phyloP scores from a whole-genome alignment of 2,329 filamentous ascomycete species.

The Hymenoscyphus occultus region DNA sequence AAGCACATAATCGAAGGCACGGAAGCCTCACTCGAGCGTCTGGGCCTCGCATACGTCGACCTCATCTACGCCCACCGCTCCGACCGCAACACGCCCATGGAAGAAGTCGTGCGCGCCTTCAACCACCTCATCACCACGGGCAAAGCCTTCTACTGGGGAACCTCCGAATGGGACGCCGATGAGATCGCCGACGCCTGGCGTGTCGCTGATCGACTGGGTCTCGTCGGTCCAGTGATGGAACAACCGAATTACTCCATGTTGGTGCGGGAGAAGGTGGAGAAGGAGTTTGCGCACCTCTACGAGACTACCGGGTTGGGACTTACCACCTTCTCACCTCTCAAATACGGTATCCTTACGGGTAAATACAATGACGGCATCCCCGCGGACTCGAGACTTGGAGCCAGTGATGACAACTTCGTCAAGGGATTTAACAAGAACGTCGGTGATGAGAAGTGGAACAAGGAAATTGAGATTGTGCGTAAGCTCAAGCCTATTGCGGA shows the following conservation, averaged over 20 bases:
- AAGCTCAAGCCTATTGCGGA: conserved; percentile 62
- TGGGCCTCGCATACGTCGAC: conserved; percentile 56
- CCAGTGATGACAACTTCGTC: conserved; percentile 50
- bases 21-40: conserved; percentile 48
- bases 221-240: conserved; percentile 64
- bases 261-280: conserved; percentile 59
- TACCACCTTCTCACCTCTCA: conserved; percentile 61
- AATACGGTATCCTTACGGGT: conserved; percentile 59
- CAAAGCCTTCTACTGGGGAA: conserved; percentile 70
- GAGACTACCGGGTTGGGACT: conserved; percentile 57
- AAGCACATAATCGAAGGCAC: conserved; percentile 62
- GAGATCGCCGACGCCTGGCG: conserved; percentile 63
- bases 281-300: conserved; percentile 59
- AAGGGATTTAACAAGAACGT: conserved; percentile 42
- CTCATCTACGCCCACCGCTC: conserved; percentile 67
- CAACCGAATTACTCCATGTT: conserved; percentile 67
- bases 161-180: conserved; percentile 63
- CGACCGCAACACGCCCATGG: conserved; percentile 65
- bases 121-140: conserved; percentile 67
- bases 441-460: conserved; percentile 51
- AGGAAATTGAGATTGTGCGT: conserved; percentile 57
- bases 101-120: conserved; percentile 68
- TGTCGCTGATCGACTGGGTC: conserved; percentile 56
- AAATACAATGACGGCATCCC: conserved; percentile 66
- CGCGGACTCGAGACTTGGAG: conserved; percentile 55